Percentiles rank a stretch among this genome's conserved stretches.
These are phyloP conservation scores for Flaveria sonorensis DNA, from an alignment of 129 eudicot genomes.

Conservation along the genomic window DNA sequence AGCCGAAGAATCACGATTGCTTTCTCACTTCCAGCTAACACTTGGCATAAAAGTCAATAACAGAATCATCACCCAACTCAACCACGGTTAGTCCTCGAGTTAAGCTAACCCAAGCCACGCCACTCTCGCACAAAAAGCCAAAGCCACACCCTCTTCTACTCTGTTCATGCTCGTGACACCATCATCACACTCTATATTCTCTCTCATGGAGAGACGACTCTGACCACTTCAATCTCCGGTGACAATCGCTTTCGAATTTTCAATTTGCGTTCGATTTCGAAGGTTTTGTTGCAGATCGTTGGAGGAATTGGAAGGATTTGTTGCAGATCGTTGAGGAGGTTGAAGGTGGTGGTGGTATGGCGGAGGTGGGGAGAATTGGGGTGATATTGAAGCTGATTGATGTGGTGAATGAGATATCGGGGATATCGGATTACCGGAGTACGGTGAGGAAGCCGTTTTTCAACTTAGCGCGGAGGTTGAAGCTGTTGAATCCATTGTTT, in stretches of 20 bases:
- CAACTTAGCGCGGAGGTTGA: conserved; percentile 71
- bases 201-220: conserved; percentile 37
- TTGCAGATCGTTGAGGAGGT: conserved; percentile 35
- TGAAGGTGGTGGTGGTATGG: conserved; percentile 13
- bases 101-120: conserved; percentile 38
- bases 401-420: conserved; percentile 59
- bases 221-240: conserved; percentile 30
- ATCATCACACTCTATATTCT: conserved; percentile 33
- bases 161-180: conserved; percentile 40
- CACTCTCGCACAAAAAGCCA: conserved; percentile 20
- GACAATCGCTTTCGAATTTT: background rate
- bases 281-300: too few relatives aligned
- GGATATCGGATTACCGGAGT: conserved; percentile 53
- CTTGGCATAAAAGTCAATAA: conserved; percentile 28
- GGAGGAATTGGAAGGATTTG: background rate
- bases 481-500: conserved; percentile 80
- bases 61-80: conserved; percentile 32
- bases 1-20: conserved; percentile 19
- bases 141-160: conserved; percentile 14
- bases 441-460: conserved; percentile 70
- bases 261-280: too few relatives aligned
- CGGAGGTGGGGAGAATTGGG: conserved; percentile 58
- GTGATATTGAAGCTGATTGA: conserved; percentile 55
- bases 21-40: conserved; percentile 40
- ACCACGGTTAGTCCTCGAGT: conserved; percentile 34